Evolutionary conservation across 768 basidiomycete species (phyloP), one percentile per base, ranked within the genome.

Genomic region (Favolaschia claudopus): DNA sequence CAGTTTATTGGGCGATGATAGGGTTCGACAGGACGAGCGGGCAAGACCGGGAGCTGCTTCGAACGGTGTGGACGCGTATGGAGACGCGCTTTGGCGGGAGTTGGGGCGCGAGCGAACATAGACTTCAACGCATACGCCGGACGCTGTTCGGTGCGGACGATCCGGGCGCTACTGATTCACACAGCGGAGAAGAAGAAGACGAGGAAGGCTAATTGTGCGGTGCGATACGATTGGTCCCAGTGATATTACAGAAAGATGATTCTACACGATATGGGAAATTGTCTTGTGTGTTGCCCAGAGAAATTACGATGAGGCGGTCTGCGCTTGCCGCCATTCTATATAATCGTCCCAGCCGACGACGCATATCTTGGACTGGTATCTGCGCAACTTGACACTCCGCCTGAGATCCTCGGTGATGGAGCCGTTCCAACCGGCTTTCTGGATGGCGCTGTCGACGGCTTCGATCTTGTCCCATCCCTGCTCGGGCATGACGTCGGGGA

Each of bases 401-500:
- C 93, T 81, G 46, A 94, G 74, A 65, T 91, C 91, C 71, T 96
- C 95, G 1, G 88, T 91, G 67, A 96, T 91, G 46, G 74, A 73
- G 1, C 92, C 93, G 55, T 73, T 84, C 90, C 91, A 99, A 4
- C 95, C 97, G 4, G 96, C 93, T 76, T 99, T 99, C 62, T 86
- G 85, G 63, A 99, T 94, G 27, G 95, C 94, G 66, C 89, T 94
- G 66, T 96, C 89, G 34, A 99, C 77, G 7, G 96, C 89, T 73
- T 97, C 92, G 56, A 89, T 78, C 82, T 91, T 91, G 60, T 88
- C 85, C 97, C 97, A 99, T 7, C 93, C 95, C 74, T 99, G 96
- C 33, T 94, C 93, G 0, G 89, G 85, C 38, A 93, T 90, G 58
- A 99, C 91, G 52, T 98, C 89, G 5, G 97, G 97, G 12, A 99